Evolutionary conservation across 169 alveolate genomes (phyloP), one percentile per base, ranked within the genome.

Genomic region (Plasmodium vivax): DNA sequence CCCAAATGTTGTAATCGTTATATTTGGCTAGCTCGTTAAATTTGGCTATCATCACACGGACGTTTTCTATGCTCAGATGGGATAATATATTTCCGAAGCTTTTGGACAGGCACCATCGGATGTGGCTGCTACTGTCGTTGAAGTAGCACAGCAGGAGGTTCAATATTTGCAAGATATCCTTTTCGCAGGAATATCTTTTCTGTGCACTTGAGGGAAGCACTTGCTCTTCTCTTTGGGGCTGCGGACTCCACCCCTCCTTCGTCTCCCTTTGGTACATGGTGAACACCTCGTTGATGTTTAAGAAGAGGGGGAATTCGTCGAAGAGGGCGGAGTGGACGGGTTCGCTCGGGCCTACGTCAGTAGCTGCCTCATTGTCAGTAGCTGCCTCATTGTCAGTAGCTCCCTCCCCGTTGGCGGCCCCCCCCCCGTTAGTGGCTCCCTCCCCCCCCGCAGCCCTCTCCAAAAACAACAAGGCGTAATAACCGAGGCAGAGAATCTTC

Each of bases 31-130:
- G 47, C 30, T 77, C 82, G 71, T 75, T 62, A 56, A 88, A 88
- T 34, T 77, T 88, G 16, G 54, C n/a, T 36, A 88, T 77, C 4
- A 88, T 58, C 0, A 19, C 8, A 51, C 47, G 27, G 6, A 88
- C 73, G 47, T 88, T 79, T 27, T 88, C 58, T 34, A 19, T 7
- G 71, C 43, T 88, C 45, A 88, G 72, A 79, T 77, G 82, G 23
- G 82, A 58, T 80, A 88, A 77, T 41, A 88, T 88, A 8, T 75
- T 88, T 19, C 94, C 94, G 62, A 88, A 88, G 41, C 94, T 77
- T 77, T 88, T 88, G 43, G 94, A 88, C 16, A 79, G 68, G 47
- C 90, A 88, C 94, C 94, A 88, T 71, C 94, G 51, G 79, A 88
- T 36, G 45, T 75, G 19, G 45, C 75, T 88, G 79, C 73, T 88